phyloP scores from a whole-genome alignment of 352 stramenopile species.

The Peronospora destructor region DNA sequence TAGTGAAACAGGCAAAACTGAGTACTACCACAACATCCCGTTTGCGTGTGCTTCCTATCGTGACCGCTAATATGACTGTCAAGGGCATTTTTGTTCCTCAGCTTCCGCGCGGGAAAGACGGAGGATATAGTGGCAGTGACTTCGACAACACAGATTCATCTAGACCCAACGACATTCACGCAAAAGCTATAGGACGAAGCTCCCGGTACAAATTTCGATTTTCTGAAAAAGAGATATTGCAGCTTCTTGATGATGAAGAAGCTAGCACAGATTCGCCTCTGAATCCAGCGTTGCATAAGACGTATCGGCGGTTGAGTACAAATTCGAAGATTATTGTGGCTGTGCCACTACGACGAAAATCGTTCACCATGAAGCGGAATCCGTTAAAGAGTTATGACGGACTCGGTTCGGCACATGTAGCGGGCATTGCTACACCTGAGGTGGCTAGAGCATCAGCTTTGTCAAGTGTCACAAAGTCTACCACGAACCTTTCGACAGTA shows the following conservation, averaged over 20 bases:
- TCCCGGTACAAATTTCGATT: constrained; percentile 58
- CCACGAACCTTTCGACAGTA: constrained; percentile 22
- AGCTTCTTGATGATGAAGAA: constrained; percentile 26
- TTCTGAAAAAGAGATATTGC: constrained; percentile 36
- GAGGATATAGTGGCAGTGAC: constrained; percentile 5
- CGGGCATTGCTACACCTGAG: constrained; percentile 4
- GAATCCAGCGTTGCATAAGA: constrained; percentile 5
- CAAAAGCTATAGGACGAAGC: constrained; percentile 6
- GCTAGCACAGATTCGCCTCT: neutral
- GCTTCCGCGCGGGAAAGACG: constrained; percentile 21
- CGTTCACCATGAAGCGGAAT: constrained; percentile 63
- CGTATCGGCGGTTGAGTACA: constrained; percentile 29
- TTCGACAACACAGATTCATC: neutral
- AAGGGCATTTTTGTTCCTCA: constrained; percentile 42
- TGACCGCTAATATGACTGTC: constrained; percentile 20
- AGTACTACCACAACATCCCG: constrained; percentile 1
- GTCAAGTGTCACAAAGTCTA: constrained; percentile 2
- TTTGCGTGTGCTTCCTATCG: constrained; percentile 21
- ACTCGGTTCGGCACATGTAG: neutral
- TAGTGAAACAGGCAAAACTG: constrained; percentile 1
- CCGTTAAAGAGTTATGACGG: constrained; percentile 31
- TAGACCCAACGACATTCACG: neutral
- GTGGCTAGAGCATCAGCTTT: constrained; percentile 5
- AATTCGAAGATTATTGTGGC: constrained; percentile 31
- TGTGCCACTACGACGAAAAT: constrained; percentile 49